phyloP scores from a whole-genome alignment of 73 alveolate species.

The Paramecium tetraurelia region DNA sequence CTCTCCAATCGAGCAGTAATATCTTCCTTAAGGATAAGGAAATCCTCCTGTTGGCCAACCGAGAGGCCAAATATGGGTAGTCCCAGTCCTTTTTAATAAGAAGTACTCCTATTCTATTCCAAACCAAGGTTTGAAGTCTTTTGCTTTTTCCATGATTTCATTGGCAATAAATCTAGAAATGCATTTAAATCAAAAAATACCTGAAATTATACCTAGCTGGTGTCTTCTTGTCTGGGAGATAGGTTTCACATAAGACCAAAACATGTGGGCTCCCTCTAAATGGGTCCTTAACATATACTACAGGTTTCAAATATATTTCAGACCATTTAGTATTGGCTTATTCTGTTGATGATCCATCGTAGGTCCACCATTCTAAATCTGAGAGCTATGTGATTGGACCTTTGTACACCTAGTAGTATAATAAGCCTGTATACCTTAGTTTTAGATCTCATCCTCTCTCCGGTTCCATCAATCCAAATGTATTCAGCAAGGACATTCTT shows the following conservation, averaged over 20 bases:
- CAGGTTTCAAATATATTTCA: conserved; percentile 86
- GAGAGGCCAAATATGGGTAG: conserved; percentile 72
- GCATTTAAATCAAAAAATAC: background rate
- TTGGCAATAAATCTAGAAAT: conserved; percentile 33
- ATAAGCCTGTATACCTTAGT: conserved; percentile 36
- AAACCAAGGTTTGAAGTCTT: conserved; percentile 85
- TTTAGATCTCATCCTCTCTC: conserved; percentile 73
- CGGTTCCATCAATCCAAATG: conserved; percentile 87
- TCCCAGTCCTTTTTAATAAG: conserved; percentile 68
- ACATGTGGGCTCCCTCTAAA: conserved; percentile 81
- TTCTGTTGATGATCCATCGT: conserved; percentile 90
- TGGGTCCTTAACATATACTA: conserved; percentile 80
- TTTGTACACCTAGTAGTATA: conserved; percentile 26
- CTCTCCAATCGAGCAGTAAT: conserved; percentile 90
- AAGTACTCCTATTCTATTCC: conserved; percentile 95
- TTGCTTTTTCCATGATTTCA: conserved; percentile 65
- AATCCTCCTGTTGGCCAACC: conserved; percentile 87
- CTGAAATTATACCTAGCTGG: conserved; percentile 90
- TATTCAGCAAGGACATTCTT: conserved; percentile 68
- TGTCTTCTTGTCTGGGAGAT: conserved; percentile 73
- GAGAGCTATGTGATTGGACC: conserved; percentile 41
- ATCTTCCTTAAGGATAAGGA: conserved; percentile 92
- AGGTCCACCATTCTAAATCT: conserved; percentile 91
- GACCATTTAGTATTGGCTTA: conserved; percentile 89
- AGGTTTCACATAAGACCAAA: conserved; percentile 86